phyloP scores from a whole-genome alignment of 306 rosid species.

The Fagus crenata region DNA sequence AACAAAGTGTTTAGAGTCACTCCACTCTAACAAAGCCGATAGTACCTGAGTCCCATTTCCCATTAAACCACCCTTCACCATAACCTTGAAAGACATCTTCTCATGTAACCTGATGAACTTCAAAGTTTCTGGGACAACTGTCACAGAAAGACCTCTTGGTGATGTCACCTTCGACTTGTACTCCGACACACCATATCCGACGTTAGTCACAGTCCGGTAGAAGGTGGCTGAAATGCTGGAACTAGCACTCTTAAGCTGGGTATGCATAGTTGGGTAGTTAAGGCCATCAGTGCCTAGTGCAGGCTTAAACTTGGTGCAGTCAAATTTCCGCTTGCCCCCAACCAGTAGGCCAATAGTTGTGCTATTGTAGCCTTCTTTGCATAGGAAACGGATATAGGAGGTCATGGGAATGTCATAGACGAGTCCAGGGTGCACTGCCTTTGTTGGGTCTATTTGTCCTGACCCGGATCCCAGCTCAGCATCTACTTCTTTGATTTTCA shows the following conservation, averaged over 20 bases:
- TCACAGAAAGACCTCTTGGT: constrained; percentile 49
- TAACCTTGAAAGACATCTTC: constrained; percentile 53
- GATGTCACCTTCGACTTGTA: constrained; percentile 61
- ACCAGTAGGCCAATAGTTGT: constrained; percentile 39
- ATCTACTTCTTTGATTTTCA: constrained; percentile 32
- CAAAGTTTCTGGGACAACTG: constrained; percentile 53
- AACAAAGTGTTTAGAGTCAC: constrained; percentile 55
- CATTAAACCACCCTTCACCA: constrained; percentile 47
- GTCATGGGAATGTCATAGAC: constrained; percentile 47
- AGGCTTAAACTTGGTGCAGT: constrained; percentile 39
- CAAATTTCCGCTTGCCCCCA: constrained; percentile 37
- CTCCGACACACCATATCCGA: constrained; percentile 48
- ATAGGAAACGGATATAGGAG: constrained; percentile 57
- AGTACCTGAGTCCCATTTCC: not conserved
- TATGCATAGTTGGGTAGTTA: constrained; percentile 79
- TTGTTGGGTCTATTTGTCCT: constrained; percentile 64
- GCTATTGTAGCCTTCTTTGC: constrained; percentile 53
- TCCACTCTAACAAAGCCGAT: constrained; percentile 63
- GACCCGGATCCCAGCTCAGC: constrained; percentile 59
- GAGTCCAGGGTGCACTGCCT: constrained; percentile 66
- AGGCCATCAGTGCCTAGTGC: constrained; percentile 66
- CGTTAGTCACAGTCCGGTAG: constrained; percentile 58
- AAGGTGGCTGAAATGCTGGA: constrained; percentile 52
- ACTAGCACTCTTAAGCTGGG: constrained; percentile 18
- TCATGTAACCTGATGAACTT: constrained; percentile 37